These are phyloP conservation scores for Lojkania enalia DNA, from an alignment of 2,329 filamentous ascomycete species.

Conservation along the genomic window DNA sequence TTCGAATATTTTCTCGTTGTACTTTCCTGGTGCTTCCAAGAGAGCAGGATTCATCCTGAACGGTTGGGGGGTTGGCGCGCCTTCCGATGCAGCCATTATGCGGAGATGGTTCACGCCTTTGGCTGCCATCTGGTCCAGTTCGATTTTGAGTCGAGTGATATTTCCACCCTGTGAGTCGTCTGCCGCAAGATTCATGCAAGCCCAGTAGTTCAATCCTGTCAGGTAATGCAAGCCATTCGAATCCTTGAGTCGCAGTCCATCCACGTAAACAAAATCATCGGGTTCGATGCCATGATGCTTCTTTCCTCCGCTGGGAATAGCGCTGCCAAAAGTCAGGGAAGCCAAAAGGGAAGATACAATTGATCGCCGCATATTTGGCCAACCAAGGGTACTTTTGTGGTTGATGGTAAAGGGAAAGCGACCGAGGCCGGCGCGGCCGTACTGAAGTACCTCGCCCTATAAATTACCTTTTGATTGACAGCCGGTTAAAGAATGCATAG, in stretches of 20 bases:
- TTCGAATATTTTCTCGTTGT: conserved; percentile 44
- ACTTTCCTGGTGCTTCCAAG: conserved; percentile 41
- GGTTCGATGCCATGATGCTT: conserved; percentile 18
- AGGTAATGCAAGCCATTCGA: conserved; percentile 42
- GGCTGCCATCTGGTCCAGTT: conserved; percentile 47
- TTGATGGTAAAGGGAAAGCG: too few species aligned
- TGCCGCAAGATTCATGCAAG: conserved; percentile 47
- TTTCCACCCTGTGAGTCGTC: conserved; percentile 41
- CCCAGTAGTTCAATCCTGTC: conserved; percentile 48
- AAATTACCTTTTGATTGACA: too few species aligned
- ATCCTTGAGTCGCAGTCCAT: conserved; percentile 40
- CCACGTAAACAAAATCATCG: conserved; percentile 43
- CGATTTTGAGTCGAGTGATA: conserved; percentile 41
- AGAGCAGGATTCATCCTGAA: conserved; percentile 46
- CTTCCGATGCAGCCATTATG: conserved; percentile 47
- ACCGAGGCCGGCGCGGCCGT: too few species aligned
- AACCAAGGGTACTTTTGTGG: too few species aligned
- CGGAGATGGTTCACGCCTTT: conserved; percentile 47
- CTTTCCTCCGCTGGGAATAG: not conserved
- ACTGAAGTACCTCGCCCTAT: too few species aligned
- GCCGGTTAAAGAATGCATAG: too few species aligned
- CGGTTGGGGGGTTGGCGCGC: conserved; percentile 43
- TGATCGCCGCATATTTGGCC: too few species aligned
- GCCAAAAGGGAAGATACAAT: too few species aligned
- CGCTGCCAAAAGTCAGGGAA: conserved; percentile 1